These are phyloP conservation scores for Blastosporella zonata DNA, from an alignment of 1,284 basidiomycete genomes.

Conservation along the genomic window DNA sequence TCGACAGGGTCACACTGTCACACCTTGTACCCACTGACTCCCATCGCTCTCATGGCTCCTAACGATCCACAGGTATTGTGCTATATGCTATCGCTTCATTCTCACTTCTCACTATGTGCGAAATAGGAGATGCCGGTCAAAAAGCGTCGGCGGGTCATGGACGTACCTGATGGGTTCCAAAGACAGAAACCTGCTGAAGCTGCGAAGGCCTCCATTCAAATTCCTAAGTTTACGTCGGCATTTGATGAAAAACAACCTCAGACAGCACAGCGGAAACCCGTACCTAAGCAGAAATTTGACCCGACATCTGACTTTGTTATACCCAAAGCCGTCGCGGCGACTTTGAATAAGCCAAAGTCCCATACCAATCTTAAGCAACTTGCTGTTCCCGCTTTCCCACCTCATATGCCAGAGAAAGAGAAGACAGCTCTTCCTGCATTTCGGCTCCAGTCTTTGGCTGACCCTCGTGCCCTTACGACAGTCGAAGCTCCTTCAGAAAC, in stretches of 20 bases:
- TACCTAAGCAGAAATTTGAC: slow-evolving; percentile 10
- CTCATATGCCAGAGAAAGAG: slow-evolving; percentile 5
- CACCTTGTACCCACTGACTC: slow-evolving; percentile 7
- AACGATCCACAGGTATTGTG: slow-evolving; percentile 9
- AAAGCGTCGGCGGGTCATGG: slow-evolving; percentile 20
- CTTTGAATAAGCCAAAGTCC: slow-evolving; percentile 2
- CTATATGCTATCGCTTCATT: not conserved
- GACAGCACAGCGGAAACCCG: slow-evolving; percentile 4
- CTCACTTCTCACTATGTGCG: not conserved
- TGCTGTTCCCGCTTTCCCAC: slow-evolving; percentile 11
- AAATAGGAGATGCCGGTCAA: slow-evolving; percentile 13
- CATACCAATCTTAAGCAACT: slow-evolving; percentile 14
- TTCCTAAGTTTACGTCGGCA: slow-evolving; percentile 16
- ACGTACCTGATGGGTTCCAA: slow-evolving; percentile 19
- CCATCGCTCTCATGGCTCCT: not conserved
- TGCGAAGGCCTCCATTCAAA: slow-evolving; percentile 11
- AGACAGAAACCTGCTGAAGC: slow-evolving; percentile 8
- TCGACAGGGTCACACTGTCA: slow-evolving; percentile 17
- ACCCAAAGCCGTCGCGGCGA: slow-evolving; percentile 6
- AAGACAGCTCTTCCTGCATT: not conserved
- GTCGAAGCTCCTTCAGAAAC: slow-evolving; percentile 1
- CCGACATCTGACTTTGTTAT: slow-evolving; percentile 1
- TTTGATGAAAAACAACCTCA: slow-evolving; percentile 14
- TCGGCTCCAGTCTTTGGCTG: slow-evolving; percentile 9
- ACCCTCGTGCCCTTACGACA: slow-evolving; percentile 8